Conservation (phyloP, 768 basidiomycete species). For the Punctularia strigosozonata region DNA sequence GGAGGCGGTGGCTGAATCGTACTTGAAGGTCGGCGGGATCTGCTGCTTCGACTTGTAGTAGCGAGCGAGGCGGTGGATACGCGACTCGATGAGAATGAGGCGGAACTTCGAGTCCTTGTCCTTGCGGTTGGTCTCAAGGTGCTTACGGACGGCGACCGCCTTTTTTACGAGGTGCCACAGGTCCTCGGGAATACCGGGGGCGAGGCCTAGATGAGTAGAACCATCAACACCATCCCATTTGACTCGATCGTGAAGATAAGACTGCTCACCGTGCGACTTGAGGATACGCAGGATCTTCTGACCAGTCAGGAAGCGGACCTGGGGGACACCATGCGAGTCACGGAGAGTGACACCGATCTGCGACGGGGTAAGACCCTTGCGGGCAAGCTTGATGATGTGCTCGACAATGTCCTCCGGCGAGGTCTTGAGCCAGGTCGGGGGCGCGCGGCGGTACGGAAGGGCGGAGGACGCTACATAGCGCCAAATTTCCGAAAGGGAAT, state of each 20-base stretch:
- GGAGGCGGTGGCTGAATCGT: slow-evolving; percentile 91
- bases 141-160: slow-evolving; percentile 98
- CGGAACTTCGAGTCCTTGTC: slow-evolving; percentile 98
- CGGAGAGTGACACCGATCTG: slow-evolving; percentile 97
- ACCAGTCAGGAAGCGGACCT: slow-evolving; percentile 96
- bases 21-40: slow-evolving; percentile 97
- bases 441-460: slow-evolving; percentile 91
- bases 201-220: slow-evolving; percentile 56
- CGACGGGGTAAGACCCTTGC: slow-evolving; percentile 95
- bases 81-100: slow-evolving; percentile 97
- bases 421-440: slow-evolving; percentile 95
- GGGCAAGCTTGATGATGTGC: slow-evolving; percentile 93
- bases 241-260: not conserved
- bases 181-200: slow-evolving; percentile 96
- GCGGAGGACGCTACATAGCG: slow-evolving; percentile 68
- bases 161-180: slow-evolving; percentile 99
- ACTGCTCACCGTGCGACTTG: slow-evolving; percentile 78
- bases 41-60: slow-evolving; percentile 99
- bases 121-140: slow-evolving; percentile 94
- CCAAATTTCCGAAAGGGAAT: slow-evolving; percentile 1
- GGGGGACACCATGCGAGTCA: slow-evolving; percentile 96
- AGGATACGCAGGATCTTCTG: slow-evolving; percentile 99
- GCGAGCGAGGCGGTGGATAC: slow-evolving; percentile 94
- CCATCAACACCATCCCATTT: not conserved
- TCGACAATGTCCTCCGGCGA: slow-evolving; percentile 92